Evolutionary conservation across 1,284 basidiomycete species (phyloP), one percentile per base, ranked within the genome.

Genomic region (Puccinia coronata): DNA sequence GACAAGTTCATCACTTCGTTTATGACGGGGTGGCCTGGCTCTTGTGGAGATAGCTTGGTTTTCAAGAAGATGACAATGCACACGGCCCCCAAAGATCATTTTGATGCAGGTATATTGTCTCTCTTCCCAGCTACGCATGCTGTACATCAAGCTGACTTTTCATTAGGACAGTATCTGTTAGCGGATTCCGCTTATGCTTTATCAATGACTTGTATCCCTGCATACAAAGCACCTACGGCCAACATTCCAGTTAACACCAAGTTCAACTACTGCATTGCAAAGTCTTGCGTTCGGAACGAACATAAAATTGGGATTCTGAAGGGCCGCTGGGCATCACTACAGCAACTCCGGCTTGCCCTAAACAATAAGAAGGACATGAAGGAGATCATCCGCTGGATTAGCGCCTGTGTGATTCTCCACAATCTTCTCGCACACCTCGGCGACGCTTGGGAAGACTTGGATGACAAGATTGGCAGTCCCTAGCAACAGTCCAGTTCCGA

Each of bases 271-370:
- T 76, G 74, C 43, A 3, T 76, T 20, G 55, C 55, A 9, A 61
- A 76, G 28, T 36, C 59, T 4, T 36, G 59, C 4, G 59, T 76
- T 34, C 59, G 43, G 11, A 76, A 76, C 12, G 59, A 63, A 51
- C 74, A 76, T n/a, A 47, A 39, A 18, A 76, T 76, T 47, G 74
- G 74, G 12, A 75, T 75, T 25, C 59, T 75, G 8, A 75, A 75
- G 39, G 73, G 73, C 4, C 34, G 57, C 11, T 75, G 73, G 73
- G 73, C 73, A 25, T 67, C 65, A n/a, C 65, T 67, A 1, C 65
- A 67, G 43, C 65, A 67, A 14, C 43, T 67, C 14, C n/a, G 70
- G 6, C 49, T 72, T 2, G n/a, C 1, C 4, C 6, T 53, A 1
- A 28, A 16, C 2, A 31, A 72, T 6, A 43, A 43, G 16, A 55